phyloP scores from a whole-genome alignment of 805 yeast genomes.

The Yamadazyma philogaea region DNA sequence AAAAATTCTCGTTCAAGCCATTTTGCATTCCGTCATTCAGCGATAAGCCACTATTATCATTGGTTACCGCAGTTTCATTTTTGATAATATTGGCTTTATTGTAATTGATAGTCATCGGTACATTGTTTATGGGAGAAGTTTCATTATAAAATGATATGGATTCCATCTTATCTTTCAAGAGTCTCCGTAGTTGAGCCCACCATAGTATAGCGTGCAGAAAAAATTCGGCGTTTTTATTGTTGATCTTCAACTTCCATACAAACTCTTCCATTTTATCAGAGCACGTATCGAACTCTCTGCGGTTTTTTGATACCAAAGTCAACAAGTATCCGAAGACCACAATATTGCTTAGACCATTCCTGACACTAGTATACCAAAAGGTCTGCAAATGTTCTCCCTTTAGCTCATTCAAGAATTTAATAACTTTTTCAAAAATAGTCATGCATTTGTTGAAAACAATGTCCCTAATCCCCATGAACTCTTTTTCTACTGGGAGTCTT shows the following conservation, averaged over 20 bases:
- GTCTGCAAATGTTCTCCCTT: constrained; percentile 80
- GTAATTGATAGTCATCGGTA: constrained; percentile 1
- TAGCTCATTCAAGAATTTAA: constrained; percentile 38
- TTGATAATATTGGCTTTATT: background rate
- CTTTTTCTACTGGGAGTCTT: constrained; percentile 59
- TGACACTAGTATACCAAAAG: constrained; percentile 70
- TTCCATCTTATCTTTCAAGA: background rate
- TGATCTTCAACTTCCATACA: constrained; percentile 14
- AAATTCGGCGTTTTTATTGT: constrained; percentile 14
- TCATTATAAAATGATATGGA: constrained; percentile 5
- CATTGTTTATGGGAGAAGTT: background rate
- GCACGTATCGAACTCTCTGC: constrained; percentile 7
- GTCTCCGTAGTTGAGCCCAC: constrained; percentile 10
- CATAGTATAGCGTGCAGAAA: constrained; percentile 11
- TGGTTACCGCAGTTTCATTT: background rate
- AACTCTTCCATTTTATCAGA: constrained; percentile 11
- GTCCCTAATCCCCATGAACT: constrained; percentile 76
- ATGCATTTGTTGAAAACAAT: constrained; percentile 74
- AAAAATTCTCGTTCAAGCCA: constrained; percentile 2
- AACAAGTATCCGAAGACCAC: constrained; percentile 13
- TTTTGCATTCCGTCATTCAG: background rate
- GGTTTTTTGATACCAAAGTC: constrained; percentile 6
- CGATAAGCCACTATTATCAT: background rate
- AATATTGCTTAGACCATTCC: constrained; percentile 11
- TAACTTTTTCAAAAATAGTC: constrained; percentile 29